These are phyloP conservation scores for Marchantia paleacea DNA, from an alignment of 225 moss, liverwort and hornwort genomes.

Conservation along the genomic window DNA sequence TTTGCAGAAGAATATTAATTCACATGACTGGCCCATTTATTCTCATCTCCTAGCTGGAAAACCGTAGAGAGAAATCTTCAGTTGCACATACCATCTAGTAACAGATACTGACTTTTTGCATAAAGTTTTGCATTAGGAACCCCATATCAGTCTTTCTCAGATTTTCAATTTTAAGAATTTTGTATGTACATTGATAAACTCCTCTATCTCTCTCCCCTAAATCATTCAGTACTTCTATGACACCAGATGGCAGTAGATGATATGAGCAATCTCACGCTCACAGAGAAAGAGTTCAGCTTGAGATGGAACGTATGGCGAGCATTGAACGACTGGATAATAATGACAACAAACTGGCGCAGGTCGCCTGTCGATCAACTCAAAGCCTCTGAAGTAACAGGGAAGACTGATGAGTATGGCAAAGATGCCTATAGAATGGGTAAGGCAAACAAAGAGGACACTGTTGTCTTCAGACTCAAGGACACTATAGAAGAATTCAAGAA, in stretches of 20 bases:
- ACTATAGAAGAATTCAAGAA: slow-evolving; percentile 68
- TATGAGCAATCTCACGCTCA: slow-evolving; percentile 73
- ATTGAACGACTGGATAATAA: slow-evolving; percentile 71
- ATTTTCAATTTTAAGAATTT: too few species aligned
- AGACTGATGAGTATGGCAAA: slow-evolving; percentile 70
- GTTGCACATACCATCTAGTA: background rate
- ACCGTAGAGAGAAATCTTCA: too few species aligned
- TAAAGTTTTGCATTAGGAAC: background rate
- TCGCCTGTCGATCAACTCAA: slow-evolving; percentile 53
- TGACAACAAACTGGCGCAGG: slow-evolving; percentile 57
- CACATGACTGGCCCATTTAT: too few species aligned
- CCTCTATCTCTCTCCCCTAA: background rate
- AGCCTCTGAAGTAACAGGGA: slow-evolving; percentile 46
- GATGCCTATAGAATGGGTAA: slow-evolving; percentile 87
- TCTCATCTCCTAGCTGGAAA: too few species aligned
- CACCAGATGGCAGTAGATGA: slow-evolving; percentile 78
- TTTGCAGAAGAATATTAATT: too few species aligned
- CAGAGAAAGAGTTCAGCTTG: slow-evolving; percentile 70
- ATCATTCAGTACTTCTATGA: background rate
- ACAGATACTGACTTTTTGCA: too few species aligned
- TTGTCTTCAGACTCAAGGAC: slow-evolving; percentile 78
- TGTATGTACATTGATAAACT: background rate
- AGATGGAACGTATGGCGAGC: slow-evolving; percentile 87
- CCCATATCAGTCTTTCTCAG: too few species aligned
- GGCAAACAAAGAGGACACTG: slow-evolving; percentile 78